Evolutionary conservation across 2,329 filamentous ascomycete species (phyloP).

Genomic region (Raffaelea ambrosiae): DNA sequence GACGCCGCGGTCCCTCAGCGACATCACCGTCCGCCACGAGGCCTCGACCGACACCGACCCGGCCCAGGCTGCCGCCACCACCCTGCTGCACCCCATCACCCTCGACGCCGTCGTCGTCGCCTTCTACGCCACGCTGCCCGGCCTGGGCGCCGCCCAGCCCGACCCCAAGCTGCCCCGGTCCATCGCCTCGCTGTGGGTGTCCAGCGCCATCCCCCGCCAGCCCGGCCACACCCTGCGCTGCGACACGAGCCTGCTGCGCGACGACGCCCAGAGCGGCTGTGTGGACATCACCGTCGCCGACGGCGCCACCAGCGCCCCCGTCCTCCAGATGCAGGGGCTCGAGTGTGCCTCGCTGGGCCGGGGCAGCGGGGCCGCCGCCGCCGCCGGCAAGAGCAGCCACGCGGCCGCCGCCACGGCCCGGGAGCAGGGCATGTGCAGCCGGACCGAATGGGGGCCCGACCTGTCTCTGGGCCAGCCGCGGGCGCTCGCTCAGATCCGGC

Average conservation of each 20-base stretch:
- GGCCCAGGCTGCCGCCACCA: not conserved
- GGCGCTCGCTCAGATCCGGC: not conserved
- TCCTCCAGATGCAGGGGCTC: conserved; percentile 13
- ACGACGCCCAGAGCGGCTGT: conserved; percentile 12
- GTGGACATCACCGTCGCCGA: conserved; percentile 11
- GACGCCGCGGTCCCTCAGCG: conserved; percentile 11
- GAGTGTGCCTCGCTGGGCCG: conserved; percentile 15
- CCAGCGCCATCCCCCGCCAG: conserved; percentile 20
- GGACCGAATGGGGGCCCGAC: not conserved
- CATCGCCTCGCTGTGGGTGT: conserved; percentile 22
- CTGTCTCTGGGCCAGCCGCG: not conserved
- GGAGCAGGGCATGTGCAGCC: not conserved
- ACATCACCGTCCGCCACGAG: conserved; percentile 9
- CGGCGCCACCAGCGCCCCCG: not conserved
- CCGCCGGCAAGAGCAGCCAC: too few species aligned
- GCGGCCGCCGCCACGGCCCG: not conserved
- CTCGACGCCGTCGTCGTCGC: conserved; percentile 3
- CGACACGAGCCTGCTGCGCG: conserved; percentile 11
- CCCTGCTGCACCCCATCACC: conserved; percentile 10
- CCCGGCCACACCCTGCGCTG: conserved; percentile 12
- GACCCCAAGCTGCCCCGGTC: conserved; percentile 15
- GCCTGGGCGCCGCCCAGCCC: not conserved
- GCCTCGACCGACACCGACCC: conserved; percentile 11
- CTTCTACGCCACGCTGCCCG: conserved; percentile 4
- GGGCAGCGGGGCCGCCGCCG: too few species aligned